phyloP scores from a whole-genome alignment of 2,329 filamentous ascomycete species.

The Venturia pyrina region DNA sequence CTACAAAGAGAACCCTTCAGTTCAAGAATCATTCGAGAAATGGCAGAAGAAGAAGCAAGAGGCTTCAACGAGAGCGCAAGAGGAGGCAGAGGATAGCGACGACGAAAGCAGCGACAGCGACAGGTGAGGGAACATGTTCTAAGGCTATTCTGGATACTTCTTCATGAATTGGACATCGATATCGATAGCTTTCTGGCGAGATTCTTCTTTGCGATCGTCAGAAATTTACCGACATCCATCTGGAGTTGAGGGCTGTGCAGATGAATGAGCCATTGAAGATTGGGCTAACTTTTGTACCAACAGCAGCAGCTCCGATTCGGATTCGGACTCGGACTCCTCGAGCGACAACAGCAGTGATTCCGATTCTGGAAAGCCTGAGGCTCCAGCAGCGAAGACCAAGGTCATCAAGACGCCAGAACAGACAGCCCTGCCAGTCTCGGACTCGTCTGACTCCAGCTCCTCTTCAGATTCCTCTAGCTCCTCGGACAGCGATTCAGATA shows the following conservation, averaged over 20 bases:
- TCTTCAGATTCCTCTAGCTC: conserved; percentile 16
- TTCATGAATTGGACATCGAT: background rate
- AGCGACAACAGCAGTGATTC: conserved; percentile 16
- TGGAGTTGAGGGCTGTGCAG: background rate
- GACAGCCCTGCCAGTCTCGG: background rate
- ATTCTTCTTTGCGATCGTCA: background rate
- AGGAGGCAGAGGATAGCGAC: conserved; percentile 7
- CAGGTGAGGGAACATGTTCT: background rate
- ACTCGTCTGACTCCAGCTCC: conserved; percentile 9
- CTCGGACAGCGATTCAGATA: background rate
- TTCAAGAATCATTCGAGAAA: conserved; percentile 20
- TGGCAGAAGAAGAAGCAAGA: conserved; percentile 18
- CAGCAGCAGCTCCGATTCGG: conserved; percentile 8
- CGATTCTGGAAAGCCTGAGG: background rate
- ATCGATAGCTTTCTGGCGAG: background rate
- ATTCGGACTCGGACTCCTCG: conserved; percentile 13
- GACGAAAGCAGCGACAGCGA: conserved; percentile 6
- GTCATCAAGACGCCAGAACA: conserved; percentile 4
- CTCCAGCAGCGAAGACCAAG: background rate
- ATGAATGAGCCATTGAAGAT: background rate
- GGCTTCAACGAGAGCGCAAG: conserved; percentile 13
- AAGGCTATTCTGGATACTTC: background rate
- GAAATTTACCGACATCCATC: background rate
- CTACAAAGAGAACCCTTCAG: conserved; percentile 20
- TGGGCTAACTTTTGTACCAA: background rate